Base-by-base conservation (phyloP, 768 basidiomycete genomes). In the Boletus subparvulus region DNA sequence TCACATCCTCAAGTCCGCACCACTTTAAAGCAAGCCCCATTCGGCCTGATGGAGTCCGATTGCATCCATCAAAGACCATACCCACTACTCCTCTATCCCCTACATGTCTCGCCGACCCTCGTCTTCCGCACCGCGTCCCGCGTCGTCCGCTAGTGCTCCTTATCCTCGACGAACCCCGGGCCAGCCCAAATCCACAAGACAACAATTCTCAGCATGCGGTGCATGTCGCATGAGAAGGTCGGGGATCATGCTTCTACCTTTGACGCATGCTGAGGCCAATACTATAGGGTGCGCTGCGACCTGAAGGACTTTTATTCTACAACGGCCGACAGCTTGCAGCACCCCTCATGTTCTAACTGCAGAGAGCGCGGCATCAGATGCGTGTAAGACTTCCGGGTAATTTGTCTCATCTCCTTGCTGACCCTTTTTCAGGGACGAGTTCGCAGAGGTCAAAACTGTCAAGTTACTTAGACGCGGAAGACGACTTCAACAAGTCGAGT, bases 131-230 rank as follows among this genome's bases (percentile, higher is more conserved):
- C 58, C 70, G 14, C 66, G 74, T n/a, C 50, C 57, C 46, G 28
- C 68, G 3, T 59, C 71, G 4, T 56, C 71, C 41, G 46, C 74
- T 54, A 63, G 52, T 44, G 59, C 73, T 28, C 70, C 74, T 5
- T 74, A 73, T 40, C 63, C 78, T 32, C 83, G 85, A 39, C 79
- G 85, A 21, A 71, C 81, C 9, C 64, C 79, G 5, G 79, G 78
- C n/a, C 82, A 86, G 54, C 83, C 88, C 53, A 91, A 91, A 69
- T 89, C 90, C 30, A 81, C 85, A 3, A 77, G 90, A 58, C 87
- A 90, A 64, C 91, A 96, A 64, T 92, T 92, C 73, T 90, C 89
- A n/a, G 94, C 94, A 9, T 96, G 94, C 69, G 92, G 92, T 55
- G 92, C 92, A 32, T 97, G 94, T 73, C 85, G 92, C 58, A 91